A percentile compares a stretch with the other conserved stretches of the same genome.
Evolutionary conservation across 805 yeast genomes (phyloP).

Genomic region (Cyberlindnera xylosilytica): DNA sequence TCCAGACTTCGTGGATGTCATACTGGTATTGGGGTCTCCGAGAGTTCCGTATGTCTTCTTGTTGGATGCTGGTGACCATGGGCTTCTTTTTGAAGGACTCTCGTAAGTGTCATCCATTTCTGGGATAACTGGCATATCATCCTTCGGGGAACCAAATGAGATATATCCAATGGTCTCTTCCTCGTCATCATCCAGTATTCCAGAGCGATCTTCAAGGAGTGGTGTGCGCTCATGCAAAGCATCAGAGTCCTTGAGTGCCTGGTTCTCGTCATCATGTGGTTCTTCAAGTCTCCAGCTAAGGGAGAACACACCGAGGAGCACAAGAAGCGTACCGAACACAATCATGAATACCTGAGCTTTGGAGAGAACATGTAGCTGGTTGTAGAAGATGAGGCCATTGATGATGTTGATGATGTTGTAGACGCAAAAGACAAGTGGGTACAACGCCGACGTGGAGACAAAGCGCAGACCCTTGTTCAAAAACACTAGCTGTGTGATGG

Average conservation of each 20-base stretch:
- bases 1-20: slow-evolving; percentile 1
- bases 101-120: slow-evolving; percentile 4
- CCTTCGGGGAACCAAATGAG: slow-evolving; percentile 39
- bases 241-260: slow-evolving; percentile 15
- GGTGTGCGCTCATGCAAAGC: slow-evolving; percentile 14
- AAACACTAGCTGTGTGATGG: slow-evolving; percentile 67
- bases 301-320: slow-evolving; percentile 58
- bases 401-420: slow-evolving; percentile 68
- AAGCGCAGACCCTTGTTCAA: slow-evolving; percentile 70
- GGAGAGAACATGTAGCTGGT: slow-evolving; percentile 44
- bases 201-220: slow-evolving; percentile 10
- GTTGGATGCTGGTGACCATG: slow-evolving; percentile 4
- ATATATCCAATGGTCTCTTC: slow-evolving; percentile 29
- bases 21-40: slow-evolving; percentile 3
- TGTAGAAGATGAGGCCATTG: slow-evolving; percentile 59
- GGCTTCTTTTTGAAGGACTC: background rate
- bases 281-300: slow-evolving; percentile 52
- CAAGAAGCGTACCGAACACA: slow-evolving; percentile 44
- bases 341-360: slow-evolving; percentile 36
- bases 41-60: background rate
- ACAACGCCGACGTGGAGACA: slow-evolving; percentile 72
- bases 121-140: background rate
- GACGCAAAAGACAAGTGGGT: slow-evolving; percentile 82
- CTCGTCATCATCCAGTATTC: slow-evolving; percentile 20
- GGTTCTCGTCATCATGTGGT: slow-evolving; percentile 28